phyloP scores from a whole-genome alignment of 2,329 filamentous ascomycete genomes.

The Apiospora rasikravindrae region DNA sequence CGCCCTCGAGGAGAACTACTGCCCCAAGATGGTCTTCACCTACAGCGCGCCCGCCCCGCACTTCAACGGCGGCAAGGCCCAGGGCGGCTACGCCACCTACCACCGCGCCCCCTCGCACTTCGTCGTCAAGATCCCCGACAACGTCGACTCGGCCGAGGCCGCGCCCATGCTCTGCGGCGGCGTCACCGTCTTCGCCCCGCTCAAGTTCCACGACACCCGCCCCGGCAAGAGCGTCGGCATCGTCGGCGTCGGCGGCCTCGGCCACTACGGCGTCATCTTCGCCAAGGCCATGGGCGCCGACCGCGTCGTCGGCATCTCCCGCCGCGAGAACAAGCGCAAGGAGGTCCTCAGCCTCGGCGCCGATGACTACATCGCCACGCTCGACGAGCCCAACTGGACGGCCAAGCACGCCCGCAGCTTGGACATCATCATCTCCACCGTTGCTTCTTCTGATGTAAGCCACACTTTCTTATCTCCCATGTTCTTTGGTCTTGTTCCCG shows the following conservation, averaged over 20 bases:
- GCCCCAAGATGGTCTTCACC: conserved; percentile 42
- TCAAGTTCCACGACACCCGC: conserved; percentile 63
- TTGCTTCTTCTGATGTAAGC: conserved; percentile 40
- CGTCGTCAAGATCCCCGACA: conserved; percentile 45
- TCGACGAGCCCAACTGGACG: conserved; percentile 57
- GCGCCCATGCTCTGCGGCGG: conserved; percentile 71
- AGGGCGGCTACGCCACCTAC: conserved; percentile 51
- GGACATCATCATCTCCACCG: conserved; percentile 60
- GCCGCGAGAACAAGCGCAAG: conserved; percentile 51
- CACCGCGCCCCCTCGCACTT: conserved; percentile 43
- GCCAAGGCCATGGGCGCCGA: conserved; percentile 67
- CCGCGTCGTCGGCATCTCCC: conserved; percentile 58
- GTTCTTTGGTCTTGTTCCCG: too few relatives aligned
- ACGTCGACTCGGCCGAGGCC: conserved; percentile 39
- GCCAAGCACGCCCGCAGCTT: conserved; percentile 51
- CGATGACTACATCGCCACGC: conserved; percentile 39
- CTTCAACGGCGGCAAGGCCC: conserved; percentile 55
- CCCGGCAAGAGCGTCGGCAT: conserved; percentile 69
- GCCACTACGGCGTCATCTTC: conserved; percentile 69
- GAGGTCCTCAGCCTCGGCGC: conserved; percentile 60
- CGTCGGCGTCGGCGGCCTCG: conserved; percentile 67
- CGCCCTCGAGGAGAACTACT: conserved; percentile 32
- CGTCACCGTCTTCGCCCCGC: conserved; percentile 65
- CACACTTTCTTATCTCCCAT: conserved; percentile 23
- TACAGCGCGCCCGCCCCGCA: conserved; percentile 46